phyloP scores from a whole-genome alignment of 345 rosid species.

The Limnanthes douglasii region DNA sequence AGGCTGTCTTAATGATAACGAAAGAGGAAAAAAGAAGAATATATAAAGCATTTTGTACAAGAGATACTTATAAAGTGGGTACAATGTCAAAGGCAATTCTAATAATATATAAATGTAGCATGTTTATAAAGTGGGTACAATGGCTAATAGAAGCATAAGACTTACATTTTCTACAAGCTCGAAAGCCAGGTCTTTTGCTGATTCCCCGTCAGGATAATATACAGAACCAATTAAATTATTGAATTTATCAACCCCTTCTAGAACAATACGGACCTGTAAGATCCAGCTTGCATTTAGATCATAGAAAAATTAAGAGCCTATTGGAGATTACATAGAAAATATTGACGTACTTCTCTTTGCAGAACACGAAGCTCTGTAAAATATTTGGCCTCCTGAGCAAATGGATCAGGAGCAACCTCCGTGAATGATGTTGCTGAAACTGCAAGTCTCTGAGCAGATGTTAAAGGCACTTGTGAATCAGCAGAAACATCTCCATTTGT shows the following conservation, averaged over 20 bases:
- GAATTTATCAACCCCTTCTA: conserved; percentile 94
- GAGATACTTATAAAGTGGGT: too few relatives aligned
- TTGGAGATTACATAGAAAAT: conserved; percentile 1
- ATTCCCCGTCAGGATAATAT: conserved; percentile 77
- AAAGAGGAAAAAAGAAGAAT: neutral
- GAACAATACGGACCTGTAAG: conserved; percentile 78
- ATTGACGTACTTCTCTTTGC: conserved; percentile 64
- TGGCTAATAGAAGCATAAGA: conserved; percentile 9
- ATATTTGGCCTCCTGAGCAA: conserved; percentile 74
- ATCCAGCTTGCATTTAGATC: conserved; percentile 8
- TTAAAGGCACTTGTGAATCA: conserved; percentile 50
- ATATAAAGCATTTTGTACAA: neutral
- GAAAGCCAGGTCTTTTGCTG: conserved; percentile 74
- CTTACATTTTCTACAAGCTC: conserved; percentile 92
- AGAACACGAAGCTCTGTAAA: conserved; percentile 84
- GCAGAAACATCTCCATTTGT: conserved; percentile 58
- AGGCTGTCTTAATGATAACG: neutral
- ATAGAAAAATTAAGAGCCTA: conserved; percentile 3
- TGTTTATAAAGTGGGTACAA: too few relatives aligned
- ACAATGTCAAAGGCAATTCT: too few relatives aligned
- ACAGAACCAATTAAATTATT: conserved; percentile 91
- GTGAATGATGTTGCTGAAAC: conserved; percentile 34
- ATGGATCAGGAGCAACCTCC: conserved; percentile 71
- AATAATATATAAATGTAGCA: neutral
- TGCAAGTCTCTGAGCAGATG: conserved; percentile 92